These are phyloP conservation scores for Basipetospora chlamydospora DNA, from an alignment of 2,329 filamentous ascomycete species.

Conservation along the genomic window DNA sequence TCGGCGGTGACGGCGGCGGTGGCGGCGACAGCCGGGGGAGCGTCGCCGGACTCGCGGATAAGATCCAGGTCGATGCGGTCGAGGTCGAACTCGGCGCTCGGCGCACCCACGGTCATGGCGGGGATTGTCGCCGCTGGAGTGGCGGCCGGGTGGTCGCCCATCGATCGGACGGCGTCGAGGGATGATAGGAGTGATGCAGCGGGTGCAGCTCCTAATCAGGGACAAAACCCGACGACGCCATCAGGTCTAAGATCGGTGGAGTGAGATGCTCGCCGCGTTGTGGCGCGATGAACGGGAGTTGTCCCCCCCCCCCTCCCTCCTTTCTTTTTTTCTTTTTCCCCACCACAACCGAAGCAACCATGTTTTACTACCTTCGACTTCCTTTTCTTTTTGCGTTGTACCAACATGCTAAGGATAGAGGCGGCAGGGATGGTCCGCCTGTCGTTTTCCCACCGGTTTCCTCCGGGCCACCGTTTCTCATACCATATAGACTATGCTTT, in stretches of 20 bases:
- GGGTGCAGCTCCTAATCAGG: too few relatives aligned
- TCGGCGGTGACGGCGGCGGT: slow-evolving; percentile 32
- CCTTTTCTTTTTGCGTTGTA: too few relatives aligned
- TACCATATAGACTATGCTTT: too few relatives aligned
- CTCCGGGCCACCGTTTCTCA: too few relatives aligned
- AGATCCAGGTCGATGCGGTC: slow-evolving; percentile 54
- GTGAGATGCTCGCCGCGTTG: not conserved
- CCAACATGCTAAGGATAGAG: too few relatives aligned
- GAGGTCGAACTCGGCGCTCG: slow-evolving; percentile 55
- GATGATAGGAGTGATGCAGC: slow-evolving; percentile 1
- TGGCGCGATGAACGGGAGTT: too few relatives aligned
- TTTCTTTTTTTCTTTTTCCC: not conserved
- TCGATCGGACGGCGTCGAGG: slow-evolving; percentile 28
- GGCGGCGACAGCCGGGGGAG: slow-evolving; percentile 25
- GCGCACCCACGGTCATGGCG: slow-evolving; percentile 67
- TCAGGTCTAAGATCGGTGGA: not conserved
- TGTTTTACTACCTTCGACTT: too few relatives aligned
- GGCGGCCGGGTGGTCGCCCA: slow-evolving; percentile 62
- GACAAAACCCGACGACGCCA: not conserved
- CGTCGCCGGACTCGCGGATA: slow-evolving; percentile 44
- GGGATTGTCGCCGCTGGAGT: slow-evolving; percentile 67
- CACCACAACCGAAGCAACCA: too few relatives aligned
- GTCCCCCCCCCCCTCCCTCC: not conserved
- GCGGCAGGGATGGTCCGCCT: too few relatives aligned
- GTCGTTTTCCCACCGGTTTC: too few relatives aligned